phyloP scores from a whole-genome alignment of 768 basidiomycete genomes.

The Pholiota conissans region DNA sequence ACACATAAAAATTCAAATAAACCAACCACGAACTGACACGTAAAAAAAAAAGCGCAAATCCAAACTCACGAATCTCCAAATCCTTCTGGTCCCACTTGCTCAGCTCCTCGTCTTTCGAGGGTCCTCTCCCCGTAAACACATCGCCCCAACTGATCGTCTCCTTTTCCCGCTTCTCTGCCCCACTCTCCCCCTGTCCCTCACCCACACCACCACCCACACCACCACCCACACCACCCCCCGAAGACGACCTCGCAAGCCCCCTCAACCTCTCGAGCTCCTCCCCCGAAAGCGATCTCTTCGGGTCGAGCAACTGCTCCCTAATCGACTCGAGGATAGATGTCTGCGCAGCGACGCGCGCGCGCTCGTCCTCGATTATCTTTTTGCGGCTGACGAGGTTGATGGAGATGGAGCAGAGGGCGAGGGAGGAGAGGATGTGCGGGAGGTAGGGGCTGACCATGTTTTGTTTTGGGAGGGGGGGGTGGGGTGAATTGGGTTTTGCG shows the following conservation, averaged over 20 bases:
- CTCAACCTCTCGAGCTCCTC: conserved; percentile 56
- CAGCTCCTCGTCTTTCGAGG: conserved; percentile 18
- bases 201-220: not conserved
- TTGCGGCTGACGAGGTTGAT: conserved; percentile 64
- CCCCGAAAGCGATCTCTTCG: conserved; percentile 41
- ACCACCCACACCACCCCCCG: not conserved
- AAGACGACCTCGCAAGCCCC: conserved; percentile 44
- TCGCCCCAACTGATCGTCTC: conserved; percentile 48
- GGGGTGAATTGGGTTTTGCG: too few species aligned
- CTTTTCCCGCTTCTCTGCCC: conserved; percentile 14
- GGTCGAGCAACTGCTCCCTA: conserved; percentile 48
- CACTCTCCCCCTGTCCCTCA: too few species aligned
- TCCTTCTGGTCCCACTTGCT: conserved; percentile 39
- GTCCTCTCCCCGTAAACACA: conserved; percentile 44
- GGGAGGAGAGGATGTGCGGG: conserved; percentile 64
- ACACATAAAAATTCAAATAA: too few species aligned
- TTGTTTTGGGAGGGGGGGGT: too few species aligned
- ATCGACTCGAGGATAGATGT: conserved; percentile 65
- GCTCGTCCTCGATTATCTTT: conserved; percentile 50
- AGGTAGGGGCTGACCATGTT: conserved; percentile 53
- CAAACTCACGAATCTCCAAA: conserved; percentile 36
- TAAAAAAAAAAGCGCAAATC: not conserved
- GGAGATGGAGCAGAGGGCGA: conserved; percentile 65
- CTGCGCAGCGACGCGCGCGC: conserved; percentile 53
- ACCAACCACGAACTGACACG: not conserved